Conservation (phyloP, 148 eudicot genomes). For the Silene uniflora region DNA sequence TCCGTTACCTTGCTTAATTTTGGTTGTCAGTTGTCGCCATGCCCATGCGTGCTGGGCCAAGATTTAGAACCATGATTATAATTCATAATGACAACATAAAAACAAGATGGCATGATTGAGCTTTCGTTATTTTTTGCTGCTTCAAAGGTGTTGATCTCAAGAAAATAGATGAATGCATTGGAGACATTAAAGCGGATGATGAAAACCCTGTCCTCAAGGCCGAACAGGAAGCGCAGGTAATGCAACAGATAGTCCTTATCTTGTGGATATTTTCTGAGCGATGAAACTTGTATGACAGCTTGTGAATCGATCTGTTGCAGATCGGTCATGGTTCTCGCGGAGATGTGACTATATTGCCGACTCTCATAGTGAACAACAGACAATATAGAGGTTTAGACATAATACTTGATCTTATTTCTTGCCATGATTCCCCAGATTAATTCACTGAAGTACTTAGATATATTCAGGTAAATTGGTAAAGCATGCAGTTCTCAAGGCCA, state of each 20-base stretch:
- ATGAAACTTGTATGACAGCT: not conserved
- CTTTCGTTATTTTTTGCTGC: slow-evolving; percentile 9
- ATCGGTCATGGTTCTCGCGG: slow-evolving; percentile 85
- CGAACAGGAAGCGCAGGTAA: slow-evolving; percentile 79
- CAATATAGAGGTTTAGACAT: slow-evolving; percentile 76
- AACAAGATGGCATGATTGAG: slow-evolving; percentile 2
- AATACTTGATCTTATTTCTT: slow-evolving; percentile 9
- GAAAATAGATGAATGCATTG: slow-evolving; percentile 60
- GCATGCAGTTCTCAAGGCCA: slow-evolving; percentile 88
- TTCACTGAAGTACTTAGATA: slow-evolving; percentile 1
- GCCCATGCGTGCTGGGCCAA: not conserved
- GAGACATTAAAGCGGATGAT: slow-evolving; percentile 56
- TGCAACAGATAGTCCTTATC: not conserved
- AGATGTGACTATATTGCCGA: slow-evolving; percentile 95
- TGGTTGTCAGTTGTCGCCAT: not conserved
- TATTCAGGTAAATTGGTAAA: slow-evolving; percentile 75
- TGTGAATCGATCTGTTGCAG: slow-evolving; percentile 35
- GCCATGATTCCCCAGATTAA: not conserved
- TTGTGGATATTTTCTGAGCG: no score
- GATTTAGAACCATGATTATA: no score
- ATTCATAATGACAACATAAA: no score
- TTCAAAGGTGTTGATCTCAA: slow-evolving; percentile 58
- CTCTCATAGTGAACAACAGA: slow-evolving; percentile 78
- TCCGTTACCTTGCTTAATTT: no score
- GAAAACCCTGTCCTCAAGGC: slow-evolving; percentile 65